Conservation (phyloP, 495 filamentous ascomycete genomes). For the Podospora tetraspora region DNA sequence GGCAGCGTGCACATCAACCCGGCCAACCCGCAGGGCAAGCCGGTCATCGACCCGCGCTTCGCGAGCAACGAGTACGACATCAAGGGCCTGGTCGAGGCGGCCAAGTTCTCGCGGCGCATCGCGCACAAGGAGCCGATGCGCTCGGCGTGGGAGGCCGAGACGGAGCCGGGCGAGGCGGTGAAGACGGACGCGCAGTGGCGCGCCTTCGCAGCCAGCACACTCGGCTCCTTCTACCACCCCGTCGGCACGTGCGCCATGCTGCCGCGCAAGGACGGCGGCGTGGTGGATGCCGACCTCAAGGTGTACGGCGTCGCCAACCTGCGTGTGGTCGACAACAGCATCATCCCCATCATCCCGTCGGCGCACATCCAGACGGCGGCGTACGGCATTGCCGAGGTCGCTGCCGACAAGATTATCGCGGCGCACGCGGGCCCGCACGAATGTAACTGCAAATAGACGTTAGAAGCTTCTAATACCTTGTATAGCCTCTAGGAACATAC, state of each 20-base stretch:
- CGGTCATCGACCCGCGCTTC: constrained; percentile 24
- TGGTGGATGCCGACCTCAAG: constrained; percentile 43
- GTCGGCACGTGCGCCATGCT: constrained; percentile 49
- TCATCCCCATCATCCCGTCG: constrained; percentile 28
- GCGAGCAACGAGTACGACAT: constrained; percentile 27
- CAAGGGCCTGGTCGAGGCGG: constrained; percentile 10
- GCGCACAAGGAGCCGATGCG: constrained; percentile 19
- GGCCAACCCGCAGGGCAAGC: constrained; percentile 8
- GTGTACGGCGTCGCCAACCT: constrained; percentile 41
- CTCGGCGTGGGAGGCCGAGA: constrained; percentile 22
- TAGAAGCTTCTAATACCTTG: no score
- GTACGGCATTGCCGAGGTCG: constrained; percentile 36
- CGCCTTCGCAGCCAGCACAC: constrained; percentile 19
- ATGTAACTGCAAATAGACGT: no score
- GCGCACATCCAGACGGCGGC: constrained; percentile 34
- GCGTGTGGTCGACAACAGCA: constrained; percentile 32
- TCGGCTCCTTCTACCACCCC: constrained; percentile 26
- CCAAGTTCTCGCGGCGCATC: constrained; percentile 21
- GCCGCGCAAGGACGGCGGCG: constrained; percentile 36
- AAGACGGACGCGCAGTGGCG: constrained; percentile 23
- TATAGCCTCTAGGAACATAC: no score
- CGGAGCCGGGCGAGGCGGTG: constrained; percentile 22
- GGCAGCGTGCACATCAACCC: constrained; percentile 49
- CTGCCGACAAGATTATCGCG: constrained; percentile 40
- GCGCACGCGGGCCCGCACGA: no score